Percentiles rank a stretch among this genome's conserved stretches.
Evolutionary conservation across 163 green algal genomes (phyloP).

Genomic region (Volvox carteri): DNA sequence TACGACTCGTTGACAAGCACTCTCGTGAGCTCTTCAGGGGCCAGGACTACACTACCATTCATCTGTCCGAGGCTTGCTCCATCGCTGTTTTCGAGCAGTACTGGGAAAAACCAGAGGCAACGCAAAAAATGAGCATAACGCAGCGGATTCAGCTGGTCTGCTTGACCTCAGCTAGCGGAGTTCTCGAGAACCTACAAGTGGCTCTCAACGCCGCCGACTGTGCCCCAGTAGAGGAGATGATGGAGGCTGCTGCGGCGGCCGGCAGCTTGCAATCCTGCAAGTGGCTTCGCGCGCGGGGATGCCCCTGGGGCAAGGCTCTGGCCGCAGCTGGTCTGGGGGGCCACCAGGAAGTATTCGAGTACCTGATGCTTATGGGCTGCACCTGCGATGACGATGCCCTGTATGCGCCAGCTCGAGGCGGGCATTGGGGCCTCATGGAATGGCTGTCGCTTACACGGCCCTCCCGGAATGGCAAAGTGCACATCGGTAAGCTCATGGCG

Average conservation of each 20-base stretch:
- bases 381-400: neutral
- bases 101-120: neutral
- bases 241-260: neutral
- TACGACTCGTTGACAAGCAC: neutral
- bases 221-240: neutral
- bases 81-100: neutral
- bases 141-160: neutral
- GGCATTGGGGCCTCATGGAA: neutral
- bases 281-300: neutral
- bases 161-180: neutral
- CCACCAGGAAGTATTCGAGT: neutral
- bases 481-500: neutral
- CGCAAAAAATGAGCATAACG: neutral
- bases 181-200: neutral
- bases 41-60: neutral
- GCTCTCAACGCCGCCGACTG: neutral
- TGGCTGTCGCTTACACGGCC: neutral
- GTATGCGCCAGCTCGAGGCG: neutral
- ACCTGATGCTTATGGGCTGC: constrained; percentile 1
- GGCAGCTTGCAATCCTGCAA: neutral
- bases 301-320: constrained; percentile 14
- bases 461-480: neutral
- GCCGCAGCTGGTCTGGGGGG: neutral
- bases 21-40: neutral
- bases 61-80: neutral